These are phyloP conservation scores for Boletellus emodensis DNA, from an alignment of 768 basidiomycete species.

Conservation along the genomic window DNA sequence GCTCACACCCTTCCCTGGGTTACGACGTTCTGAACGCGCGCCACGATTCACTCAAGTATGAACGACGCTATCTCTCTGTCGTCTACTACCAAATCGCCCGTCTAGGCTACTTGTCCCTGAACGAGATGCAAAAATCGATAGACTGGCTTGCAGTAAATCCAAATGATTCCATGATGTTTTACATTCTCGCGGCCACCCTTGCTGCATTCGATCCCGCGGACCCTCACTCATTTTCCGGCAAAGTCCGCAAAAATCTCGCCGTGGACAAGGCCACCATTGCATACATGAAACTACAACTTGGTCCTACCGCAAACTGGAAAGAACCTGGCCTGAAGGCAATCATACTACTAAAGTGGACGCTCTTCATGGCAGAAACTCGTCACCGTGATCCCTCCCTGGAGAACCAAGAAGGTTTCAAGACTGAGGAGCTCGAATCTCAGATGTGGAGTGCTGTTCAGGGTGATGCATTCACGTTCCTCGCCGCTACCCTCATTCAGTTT, in stretches of 20 bases:
- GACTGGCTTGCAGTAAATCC: constrained; percentile 67
- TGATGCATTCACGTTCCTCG: constrained; percentile 73
- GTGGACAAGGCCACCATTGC: constrained; percentile 44
- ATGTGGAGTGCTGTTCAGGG: constrained; percentile 82
- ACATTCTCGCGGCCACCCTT: constrained; percentile 62
- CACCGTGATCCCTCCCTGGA: constrained; percentile 65
- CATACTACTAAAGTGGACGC: constrained; percentile 81
- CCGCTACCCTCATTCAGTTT: constrained; percentile 54
- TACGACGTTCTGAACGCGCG: constrained; percentile 64
- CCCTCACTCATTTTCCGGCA: constrained; percentile 43
- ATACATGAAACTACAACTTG: constrained; percentile 59
- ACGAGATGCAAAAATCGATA: constrained; percentile 60
- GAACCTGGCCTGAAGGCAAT: constrained; percentile 67
- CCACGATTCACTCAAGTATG: constrained; percentile 68
- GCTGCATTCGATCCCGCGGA: constrained; percentile 65
- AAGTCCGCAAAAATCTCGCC: constrained; percentile 45
- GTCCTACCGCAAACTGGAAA: constrained; percentile 56
- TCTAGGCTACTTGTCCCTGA: constrained; percentile 54
- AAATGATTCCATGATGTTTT: constrained; percentile 66
- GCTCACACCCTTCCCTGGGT: constrained; percentile 48
- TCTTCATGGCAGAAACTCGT: constrained; percentile 75
- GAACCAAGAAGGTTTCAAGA: constrained; percentile 59
- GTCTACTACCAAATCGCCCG: constrained; percentile 60
- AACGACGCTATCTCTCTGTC: constrained; percentile 65
- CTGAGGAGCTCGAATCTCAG: constrained; percentile 76